Evolutionary conservation across 805 yeast species (phyloP), one percentile per base, ranked within the genome.

Genomic region (Zygotorulaspora danielsina): DNA sequence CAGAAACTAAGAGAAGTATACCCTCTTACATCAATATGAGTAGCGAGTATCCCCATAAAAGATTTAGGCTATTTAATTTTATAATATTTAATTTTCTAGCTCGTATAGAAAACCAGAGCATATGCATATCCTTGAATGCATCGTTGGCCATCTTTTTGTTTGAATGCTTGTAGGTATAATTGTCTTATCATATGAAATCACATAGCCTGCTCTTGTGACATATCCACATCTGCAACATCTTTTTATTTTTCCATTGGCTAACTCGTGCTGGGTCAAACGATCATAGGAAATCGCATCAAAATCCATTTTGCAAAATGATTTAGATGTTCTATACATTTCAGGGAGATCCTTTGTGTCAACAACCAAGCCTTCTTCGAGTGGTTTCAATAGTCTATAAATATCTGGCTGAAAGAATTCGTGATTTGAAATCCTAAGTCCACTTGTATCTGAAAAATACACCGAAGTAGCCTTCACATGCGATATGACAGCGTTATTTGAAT

Each of bases 341-440:
- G 46, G 48, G 1, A 79, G 77, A 49, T 82, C 78, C 52, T 79
- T 76, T 46, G 79, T 77, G 51, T 74, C 81, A 19, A 87, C 50
- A 6, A 71, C 75, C 3, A 64, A 47, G 2, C 67, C 61, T n/a
- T 58, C 36, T 4, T 46, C 52, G 5, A 58, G 27, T 4, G 64
- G 62, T 59, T 39, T 64, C 48, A 43, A 73, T 64, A 36, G 73
- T 57, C 35, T 69, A 65, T 36, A 57, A 22, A 46, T 50, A 50
- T 32, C 59, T 32, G 32, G 56, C 38, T 46, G 39, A 32, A 70
- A 53, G 27, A 66, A 51, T 33, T 61, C 66, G 2, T 50, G 37
- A 15, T 53, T 49, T 4, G 59, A 55, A 7, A 60, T 49, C 32
- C 63, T 54, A 16, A 63, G 41, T 6, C 56, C 60, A 11, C 53